Percentiles rank a stretch among this genome's conserved stretches.
phyloP scores from a whole-genome alignment of 257 asterid genomes.

The Lycium ferocissimum region DNA sequence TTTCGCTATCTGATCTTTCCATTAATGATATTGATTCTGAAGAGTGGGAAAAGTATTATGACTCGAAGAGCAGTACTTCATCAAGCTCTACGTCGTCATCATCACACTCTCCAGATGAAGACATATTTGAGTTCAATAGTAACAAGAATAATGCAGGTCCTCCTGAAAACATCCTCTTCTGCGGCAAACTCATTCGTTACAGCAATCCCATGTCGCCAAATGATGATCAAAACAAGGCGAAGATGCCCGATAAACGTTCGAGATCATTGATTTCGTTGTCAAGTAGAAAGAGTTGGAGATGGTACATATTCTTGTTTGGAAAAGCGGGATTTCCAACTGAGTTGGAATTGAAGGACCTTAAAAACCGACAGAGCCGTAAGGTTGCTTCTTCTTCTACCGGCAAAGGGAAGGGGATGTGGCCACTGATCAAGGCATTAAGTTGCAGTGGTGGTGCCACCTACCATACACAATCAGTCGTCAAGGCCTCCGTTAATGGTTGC shows the following conservation, averaged over 20 bases:
- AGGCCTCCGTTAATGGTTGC: slow-evolving; percentile 32
- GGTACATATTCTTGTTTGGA: slow-evolving; percentile 31
- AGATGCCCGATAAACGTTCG: background rate
- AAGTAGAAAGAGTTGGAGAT: background rate
- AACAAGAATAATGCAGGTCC: background rate
- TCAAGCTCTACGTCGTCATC: background rate
- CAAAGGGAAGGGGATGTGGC: slow-evolving; percentile 46
- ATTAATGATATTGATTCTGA: background rate
- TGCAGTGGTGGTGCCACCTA: slow-evolving; percentile 50
- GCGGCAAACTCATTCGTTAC: slow-evolving; percentile 63
- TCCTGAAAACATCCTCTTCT: slow-evolving; percentile 59
- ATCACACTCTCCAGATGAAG: background rate
- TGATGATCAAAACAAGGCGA: background rate
- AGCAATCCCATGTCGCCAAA: background rate
- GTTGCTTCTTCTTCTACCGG: background rate
- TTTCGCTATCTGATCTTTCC: background rate
- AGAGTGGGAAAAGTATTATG: background rate
- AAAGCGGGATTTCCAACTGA: slow-evolving; percentile 50
- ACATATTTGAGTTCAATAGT: slow-evolving; percentile 37
- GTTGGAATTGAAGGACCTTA: slow-evolving; percentile 61
- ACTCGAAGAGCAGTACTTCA: background rate
- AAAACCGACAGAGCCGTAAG: slow-evolving; percentile 62
- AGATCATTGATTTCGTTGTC: background rate
- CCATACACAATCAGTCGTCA: slow-evolving; percentile 37
- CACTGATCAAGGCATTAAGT: slow-evolving; percentile 63